Evolutionary conservation across 2,329 filamentous ascomycete species (phyloP).

Genomic region (Xylaria sp.): DNA sequence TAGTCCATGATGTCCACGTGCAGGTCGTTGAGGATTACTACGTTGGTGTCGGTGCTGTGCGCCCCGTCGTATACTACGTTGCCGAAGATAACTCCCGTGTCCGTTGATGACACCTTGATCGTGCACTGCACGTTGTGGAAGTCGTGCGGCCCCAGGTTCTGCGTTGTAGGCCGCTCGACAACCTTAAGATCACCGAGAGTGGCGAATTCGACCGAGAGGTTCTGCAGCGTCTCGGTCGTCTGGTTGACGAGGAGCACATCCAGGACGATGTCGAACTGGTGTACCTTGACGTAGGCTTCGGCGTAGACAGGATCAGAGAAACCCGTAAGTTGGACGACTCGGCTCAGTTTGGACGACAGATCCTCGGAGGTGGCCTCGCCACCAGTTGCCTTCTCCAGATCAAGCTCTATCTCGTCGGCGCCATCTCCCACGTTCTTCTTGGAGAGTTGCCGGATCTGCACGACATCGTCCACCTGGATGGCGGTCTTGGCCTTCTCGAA

Average conservation of each 20-base stretch:
- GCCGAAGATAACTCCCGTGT: constrained; percentile 97
- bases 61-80: constrained; percentile 97
- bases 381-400: constrained; percentile 91
- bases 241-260: constrained; percentile 98
- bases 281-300: constrained; percentile 98
- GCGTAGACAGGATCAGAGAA: constrained; percentile 98
- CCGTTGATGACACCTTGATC: constrained; percentile 97
- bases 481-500: constrained; percentile 91
- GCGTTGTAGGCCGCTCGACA: constrained; percentile 92
- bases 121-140: constrained; percentile 99
- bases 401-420: constrained; percentile 81
- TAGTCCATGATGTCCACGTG: constrained; percentile 99
- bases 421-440: constrained; percentile 87
- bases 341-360: constrained; percentile 88
- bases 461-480: constrained; percentile 92
- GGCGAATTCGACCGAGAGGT: constrained; percentile 97
- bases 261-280: constrained; percentile 97
- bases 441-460: constrained; percentile 87
- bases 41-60: constrained; percentile 88
- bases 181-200: constrained; percentile 97
- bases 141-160: constrained; percentile 92
- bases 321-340: constrained; percentile 94
- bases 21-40: constrained; percentile 96
- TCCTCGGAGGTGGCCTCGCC: constrained; percentile 84
- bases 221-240: constrained; percentile 93